Percentiles rank a stretch among this genome's conserved stretches.
These are phyloP conservation scores for Trichoderma semiorbis DNA, from an alignment of 2,329 filamentous ascomycete genomes.

Conservation along the genomic window DNA sequence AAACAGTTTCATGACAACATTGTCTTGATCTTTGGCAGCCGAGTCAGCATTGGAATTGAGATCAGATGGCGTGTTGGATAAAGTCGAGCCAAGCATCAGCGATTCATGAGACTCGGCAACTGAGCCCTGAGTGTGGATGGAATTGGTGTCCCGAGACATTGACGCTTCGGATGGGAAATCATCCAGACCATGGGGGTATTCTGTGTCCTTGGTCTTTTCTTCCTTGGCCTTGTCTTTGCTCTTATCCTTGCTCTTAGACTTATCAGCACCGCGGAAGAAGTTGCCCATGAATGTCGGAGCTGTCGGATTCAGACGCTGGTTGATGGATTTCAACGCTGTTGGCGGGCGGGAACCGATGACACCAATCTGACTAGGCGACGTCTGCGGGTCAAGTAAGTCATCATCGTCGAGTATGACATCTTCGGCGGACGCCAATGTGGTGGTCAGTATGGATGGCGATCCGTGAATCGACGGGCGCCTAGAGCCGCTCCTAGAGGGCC, in stretches of 20 bases:
- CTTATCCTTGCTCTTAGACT: conserved; percentile 32
- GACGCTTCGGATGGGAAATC: conserved; percentile 53
- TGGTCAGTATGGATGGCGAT: conserved; percentile 61
- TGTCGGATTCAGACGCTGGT: conserved; percentile 73
- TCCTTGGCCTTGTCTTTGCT: conserved; percentile 32
- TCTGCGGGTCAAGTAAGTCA: conserved; percentile 50
- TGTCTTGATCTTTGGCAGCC: conserved; percentile 50
- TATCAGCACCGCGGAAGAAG: conserved; percentile 50
- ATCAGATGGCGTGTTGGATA: conserved; percentile 58
- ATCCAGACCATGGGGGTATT: conserved; percentile 36
- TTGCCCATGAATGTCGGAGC: conserved; percentile 82
- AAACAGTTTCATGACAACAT: conserved; percentile 58
- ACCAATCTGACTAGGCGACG: conserved; percentile 57
- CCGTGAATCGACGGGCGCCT: conserved; percentile 78
- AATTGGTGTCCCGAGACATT: conserved; percentile 54
- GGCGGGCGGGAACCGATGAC: conserved; percentile 77
- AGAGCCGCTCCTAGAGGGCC: conserved; percentile 65
- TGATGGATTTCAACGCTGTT: conserved; percentile 43
- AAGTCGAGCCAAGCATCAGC: conserved; percentile 50
- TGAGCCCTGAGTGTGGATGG: conserved; percentile 56
- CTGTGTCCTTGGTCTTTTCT: conserved; percentile 36
- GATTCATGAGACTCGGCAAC: conserved; percentile 60
- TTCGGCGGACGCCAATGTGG: conserved; percentile 60
- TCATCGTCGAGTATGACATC: conserved; percentile 62
- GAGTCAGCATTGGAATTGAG: conserved; percentile 39